A percentile compares a stretch with the other conserved stretches of the same genome.
Evolutionary conservation across 352 stramenopile species (phyloP).

Genomic region (Globisporangium yorkense): DNA sequence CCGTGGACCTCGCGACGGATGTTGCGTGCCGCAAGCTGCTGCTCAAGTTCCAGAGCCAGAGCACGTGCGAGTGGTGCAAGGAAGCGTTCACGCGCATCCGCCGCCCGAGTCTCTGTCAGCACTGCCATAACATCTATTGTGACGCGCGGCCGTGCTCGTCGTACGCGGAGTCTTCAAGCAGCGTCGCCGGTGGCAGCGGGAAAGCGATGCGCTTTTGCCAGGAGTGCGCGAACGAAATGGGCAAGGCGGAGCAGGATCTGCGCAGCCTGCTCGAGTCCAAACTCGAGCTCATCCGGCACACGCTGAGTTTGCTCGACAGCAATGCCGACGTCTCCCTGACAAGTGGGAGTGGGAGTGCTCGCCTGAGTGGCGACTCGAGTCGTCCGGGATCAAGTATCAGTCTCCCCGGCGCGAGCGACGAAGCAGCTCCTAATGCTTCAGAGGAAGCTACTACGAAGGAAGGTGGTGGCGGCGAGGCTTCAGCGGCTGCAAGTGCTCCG

Average conservation of each 20-base stretch:
- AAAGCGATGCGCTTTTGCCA: constrained; percentile 54
- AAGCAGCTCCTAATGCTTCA: neutral
- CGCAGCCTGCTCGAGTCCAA: constrained; percentile 54
- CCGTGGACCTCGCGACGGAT: constrained; percentile 68
- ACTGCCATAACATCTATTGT: constrained; percentile 77
- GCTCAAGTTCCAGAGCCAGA: constrained; percentile 53
- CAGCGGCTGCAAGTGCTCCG: neutral
- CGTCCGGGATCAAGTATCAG: constrained; percentile 5
- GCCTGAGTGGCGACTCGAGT: neutral
- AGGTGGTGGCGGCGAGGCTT: neutral
- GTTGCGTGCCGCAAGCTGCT: constrained; percentile 51
- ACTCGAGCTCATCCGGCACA: constrained; percentile 46
- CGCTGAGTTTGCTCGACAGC: constrained; percentile 28
- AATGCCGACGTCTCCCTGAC: neutral
- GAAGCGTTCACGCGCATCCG: constrained; percentile 63
- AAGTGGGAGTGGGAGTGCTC: neutral
- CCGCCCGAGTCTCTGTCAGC: constrained; percentile 66
- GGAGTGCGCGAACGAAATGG: constrained; percentile 68
- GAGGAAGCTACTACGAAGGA: neutral
- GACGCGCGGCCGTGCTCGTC: constrained; percentile 73
- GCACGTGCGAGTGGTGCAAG: constrained; percentile 69
- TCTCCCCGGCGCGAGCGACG: too few relatives aligned
- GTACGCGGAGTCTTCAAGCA: constrained; percentile 20
- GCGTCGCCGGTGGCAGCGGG: neutral
- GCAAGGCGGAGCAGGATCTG: constrained; percentile 62